These are phyloP conservation scores for Aspergillus sp. DNA, from an alignment of 2,329 filamentous ascomycete genomes.

Conservation along the genomic window DNA sequence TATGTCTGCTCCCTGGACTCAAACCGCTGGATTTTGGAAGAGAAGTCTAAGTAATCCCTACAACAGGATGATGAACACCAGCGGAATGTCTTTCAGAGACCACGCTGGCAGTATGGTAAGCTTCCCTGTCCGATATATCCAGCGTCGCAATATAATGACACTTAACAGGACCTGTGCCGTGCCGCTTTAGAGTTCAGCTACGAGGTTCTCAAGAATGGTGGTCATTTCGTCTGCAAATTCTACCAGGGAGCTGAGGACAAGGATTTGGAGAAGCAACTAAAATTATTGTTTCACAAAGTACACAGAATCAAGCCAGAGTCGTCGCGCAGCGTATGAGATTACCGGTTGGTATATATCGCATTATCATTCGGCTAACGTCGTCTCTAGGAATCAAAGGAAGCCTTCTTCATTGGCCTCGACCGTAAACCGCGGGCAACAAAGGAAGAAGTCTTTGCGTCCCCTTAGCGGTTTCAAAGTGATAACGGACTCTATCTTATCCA, in stretches of 20 bases:
- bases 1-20: conserved; percentile 97
- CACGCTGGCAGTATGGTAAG: conserved; percentile 93
- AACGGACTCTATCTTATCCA: background rate
- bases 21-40: conserved; percentile 76
- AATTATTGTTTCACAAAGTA: conserved; percentile 77
- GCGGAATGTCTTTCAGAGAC: conserved; percentile 82
- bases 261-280: conserved; percentile 73
- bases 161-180: conserved; percentile 77
- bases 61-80: conserved; percentile 99
- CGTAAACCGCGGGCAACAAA: conserved; percentile 58
- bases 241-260: conserved; percentile 91
- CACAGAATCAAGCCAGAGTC: conserved; percentile 88
- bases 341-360: conserved; percentile 1
- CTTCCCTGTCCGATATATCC: conserved; percentile 14
- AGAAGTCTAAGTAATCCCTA: conserved; percentile 95
- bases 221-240: conserved; percentile 96
- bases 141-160: conserved; percentile 7
- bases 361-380: conserved; percentile 19
- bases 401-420: conserved; percentile 79
- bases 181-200: conserved; percentile 84
- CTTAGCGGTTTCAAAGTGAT: background rate
- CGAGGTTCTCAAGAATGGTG: conserved; percentile 79
- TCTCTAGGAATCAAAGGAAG: conserved; percentile 76
- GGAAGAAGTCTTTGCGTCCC: conserved; percentile 49
- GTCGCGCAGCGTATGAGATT: conserved; percentile 71